Percentiles rank a stretch among this genome's conserved stretches.
Evolutionary conservation across 2,329 filamentous ascomycete genomes (phyloP).

Genomic region (Penicillium paneum): DNA sequence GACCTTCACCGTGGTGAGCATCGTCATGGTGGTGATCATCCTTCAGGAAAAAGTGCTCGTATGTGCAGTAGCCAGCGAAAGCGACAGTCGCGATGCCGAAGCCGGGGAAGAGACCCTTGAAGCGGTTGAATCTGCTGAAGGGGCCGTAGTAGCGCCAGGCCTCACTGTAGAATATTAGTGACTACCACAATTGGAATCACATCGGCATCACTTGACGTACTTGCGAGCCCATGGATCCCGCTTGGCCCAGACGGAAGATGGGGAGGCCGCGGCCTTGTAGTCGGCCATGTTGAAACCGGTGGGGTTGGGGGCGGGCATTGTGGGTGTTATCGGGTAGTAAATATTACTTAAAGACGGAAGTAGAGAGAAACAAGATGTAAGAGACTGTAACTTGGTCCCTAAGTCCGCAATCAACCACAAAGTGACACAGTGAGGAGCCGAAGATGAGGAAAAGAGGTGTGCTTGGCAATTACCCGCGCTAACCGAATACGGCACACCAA

Average conservation of each 20-base stretch:
- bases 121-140: slow-evolving; percentile 85
- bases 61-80: slow-evolving; percentile 83
- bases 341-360: slow-evolving; percentile 10
- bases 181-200: slow-evolving; percentile 4
- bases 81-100: slow-evolving; percentile 89
- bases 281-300: slow-evolving; percentile 89
- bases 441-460: slow-evolving; percentile 16
- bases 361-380: slow-evolving; percentile 4
- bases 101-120: slow-evolving; percentile 81
- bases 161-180: slow-evolving; percentile 60
- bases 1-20: slow-evolving; percentile 50
- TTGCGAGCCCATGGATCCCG: slow-evolving; percentile 62
- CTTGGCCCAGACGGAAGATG: slow-evolving; percentile 47
- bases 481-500: slow-evolving; percentile 28
- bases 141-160: slow-evolving; percentile 89
- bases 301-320: slow-evolving; percentile 62
- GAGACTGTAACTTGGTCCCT: slow-evolving; percentile 5
- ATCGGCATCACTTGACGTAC: slow-evolving; percentile 43
- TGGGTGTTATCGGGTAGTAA: slow-evolving; percentile 19
- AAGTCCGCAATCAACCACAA: slow-evolving; percentile 11
- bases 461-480: slow-evolving; percentile 32
- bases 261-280: slow-evolving; percentile 68
- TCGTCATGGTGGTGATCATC: slow-evolving; percentile 58
- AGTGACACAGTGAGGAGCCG: slow-evolving; percentile 9
- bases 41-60: slow-evolving; percentile 82